Percentiles rank a stretch among this genome's conserved stretches.
phyloP scores from a whole-genome alignment of 208 protist species.

The Trypanosoma conorhini region DNA sequence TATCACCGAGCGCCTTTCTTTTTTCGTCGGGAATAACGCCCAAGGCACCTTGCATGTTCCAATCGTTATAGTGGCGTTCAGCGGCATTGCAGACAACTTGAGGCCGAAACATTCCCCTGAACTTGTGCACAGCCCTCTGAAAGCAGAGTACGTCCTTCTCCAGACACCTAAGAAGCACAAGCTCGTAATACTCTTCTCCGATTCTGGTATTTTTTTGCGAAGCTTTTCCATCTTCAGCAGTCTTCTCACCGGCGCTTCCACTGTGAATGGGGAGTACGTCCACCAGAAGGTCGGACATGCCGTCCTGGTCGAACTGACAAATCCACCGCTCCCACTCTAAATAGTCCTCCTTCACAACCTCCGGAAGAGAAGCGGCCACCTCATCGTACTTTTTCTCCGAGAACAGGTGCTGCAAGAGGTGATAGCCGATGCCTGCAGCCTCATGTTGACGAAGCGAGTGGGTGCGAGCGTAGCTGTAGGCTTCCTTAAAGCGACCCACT shows the following conservation, averaged over 20 bases:
- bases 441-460: conserved; percentile 31
- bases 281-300: conserved; percentile 52
- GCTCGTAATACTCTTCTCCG: conserved; percentile 62
- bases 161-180: conserved; percentile 62
- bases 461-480: conserved; percentile 47
- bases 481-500: conserved; percentile 33
- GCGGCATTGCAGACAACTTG: conserved; percentile 40
- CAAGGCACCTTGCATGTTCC: not conserved
- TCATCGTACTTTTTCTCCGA: conserved; percentile 23
- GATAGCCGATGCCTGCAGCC: conserved; percentile 20
- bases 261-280: conserved; percentile 40
- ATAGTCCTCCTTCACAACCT: conserved; percentile 21
- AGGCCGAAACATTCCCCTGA: conserved; percentile 31
- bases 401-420: conserved; percentile 21
- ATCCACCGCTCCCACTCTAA: conserved; percentile 75
- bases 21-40: conserved; percentile 23
- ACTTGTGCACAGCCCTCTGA: conserved; percentile 31
- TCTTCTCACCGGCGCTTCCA: not conserved
- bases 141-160: conserved; percentile 43
- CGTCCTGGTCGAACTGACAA: conserved; percentile 52
- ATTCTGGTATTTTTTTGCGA: conserved; percentile 27
- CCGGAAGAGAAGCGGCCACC: not conserved
- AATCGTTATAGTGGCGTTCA: conserved; percentile 41
- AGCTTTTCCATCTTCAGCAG: not conserved
- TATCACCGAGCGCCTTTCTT: conserved; percentile 45